Percentiles rank a stretch among this genome's conserved stretches.
These are phyloP conservation scores for Coprinellus aureogranulatus DNA, from an alignment of 768 basidiomycete genomes.

Conservation along the genomic window DNA sequence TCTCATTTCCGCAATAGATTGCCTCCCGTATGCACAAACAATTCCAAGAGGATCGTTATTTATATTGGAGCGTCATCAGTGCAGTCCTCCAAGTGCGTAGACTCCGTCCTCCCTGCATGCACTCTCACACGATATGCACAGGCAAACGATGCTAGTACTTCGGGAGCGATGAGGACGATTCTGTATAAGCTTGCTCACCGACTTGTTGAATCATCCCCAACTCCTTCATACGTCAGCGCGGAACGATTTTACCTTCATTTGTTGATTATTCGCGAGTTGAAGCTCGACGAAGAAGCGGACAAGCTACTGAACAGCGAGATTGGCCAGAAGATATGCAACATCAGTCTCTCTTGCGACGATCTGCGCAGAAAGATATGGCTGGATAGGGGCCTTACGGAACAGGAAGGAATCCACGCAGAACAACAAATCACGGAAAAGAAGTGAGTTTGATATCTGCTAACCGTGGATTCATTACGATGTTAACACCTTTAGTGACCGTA, in stretches of 20 bases:
- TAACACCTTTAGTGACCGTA: conserved; percentile 57
- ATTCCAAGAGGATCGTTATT: conserved; percentile 76
- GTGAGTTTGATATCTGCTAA: conserved; percentile 35
- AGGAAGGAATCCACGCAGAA: conserved; percentile 64
- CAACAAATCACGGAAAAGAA: conserved; percentile 56
- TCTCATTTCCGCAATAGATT: conserved; percentile 43
- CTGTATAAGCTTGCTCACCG: conserved; percentile 78
- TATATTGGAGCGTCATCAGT: conserved; percentile 82
- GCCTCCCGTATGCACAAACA: conserved; percentile 81
- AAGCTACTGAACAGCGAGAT: conserved; percentile 66
- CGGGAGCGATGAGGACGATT: conserved; percentile 58
- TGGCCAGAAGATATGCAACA: conserved; percentile 64
- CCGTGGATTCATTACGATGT: conserved; percentile 3
- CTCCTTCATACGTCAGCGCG: conserved; percentile 60
- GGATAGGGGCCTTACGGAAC: conserved; percentile 49
- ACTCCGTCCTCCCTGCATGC: not conserved
- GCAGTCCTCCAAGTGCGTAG: conserved; percentile 71
- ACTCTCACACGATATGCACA: conserved; percentile 24
- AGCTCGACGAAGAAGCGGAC: conserved; percentile 67
- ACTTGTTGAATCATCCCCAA: conserved; percentile 60
- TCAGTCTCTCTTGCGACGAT: conserved; percentile 73
- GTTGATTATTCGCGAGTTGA: conserved; percentile 65
- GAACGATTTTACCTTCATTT: conserved; percentile 81
- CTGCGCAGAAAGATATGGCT: conserved; percentile 70
- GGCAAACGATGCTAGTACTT: conserved; percentile 70